Evolutionary conservation across 2,329 filamentous ascomycete species (phyloP).

Genomic region (Aspergillus ibericus): DNA sequence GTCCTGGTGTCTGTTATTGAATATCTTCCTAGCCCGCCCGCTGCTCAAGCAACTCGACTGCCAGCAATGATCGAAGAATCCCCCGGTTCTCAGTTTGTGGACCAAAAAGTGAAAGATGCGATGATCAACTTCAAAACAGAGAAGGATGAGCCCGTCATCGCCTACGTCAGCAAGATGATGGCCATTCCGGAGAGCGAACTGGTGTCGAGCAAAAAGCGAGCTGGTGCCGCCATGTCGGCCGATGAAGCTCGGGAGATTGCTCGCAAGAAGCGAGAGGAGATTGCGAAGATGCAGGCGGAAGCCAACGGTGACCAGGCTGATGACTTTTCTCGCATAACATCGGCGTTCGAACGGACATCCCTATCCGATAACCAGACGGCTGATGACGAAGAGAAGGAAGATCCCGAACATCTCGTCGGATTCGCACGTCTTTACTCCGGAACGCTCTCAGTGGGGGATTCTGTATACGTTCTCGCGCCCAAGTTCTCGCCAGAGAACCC

Average conservation of each 20-base stretch:
- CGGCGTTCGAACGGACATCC: conserved; percentile 61
- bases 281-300: conserved; percentile 73
- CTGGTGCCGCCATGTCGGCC: conserved; percentile 70
- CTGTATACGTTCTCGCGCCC: conserved; percentile 84
- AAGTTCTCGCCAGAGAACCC: conserved; percentile 86
- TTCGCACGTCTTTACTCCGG: conserved; percentile 95
- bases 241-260: conserved; percentile 89
- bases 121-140: conserved; percentile 77
- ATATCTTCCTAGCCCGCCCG: conserved; percentile 79
- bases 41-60: conserved; percentile 76
- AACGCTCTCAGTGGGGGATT: conserved; percentile 82
- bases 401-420: conserved; percentile 86
- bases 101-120: conserved; percentile 69
- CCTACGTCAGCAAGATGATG: conserved; percentile 98
- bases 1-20: conserved; percentile 92
- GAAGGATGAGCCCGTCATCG: conserved; percentile 75
- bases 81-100: conserved; percentile 72
- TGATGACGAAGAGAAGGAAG: conserved; percentile 59
- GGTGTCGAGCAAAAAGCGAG: conserved; percentile 74
- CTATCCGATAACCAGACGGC: conserved; percentile 53
- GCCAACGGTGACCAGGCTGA: conserved; percentile 42
- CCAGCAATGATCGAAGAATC: conserved; percentile 77
- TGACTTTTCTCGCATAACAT: conserved; percentile 58
- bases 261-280: conserved; percentile 83
- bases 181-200: conserved; percentile 91